These are phyloP conservation scores for Candida maris DNA, from an alignment of 805 yeast species.

Conservation along the genomic window DNA sequence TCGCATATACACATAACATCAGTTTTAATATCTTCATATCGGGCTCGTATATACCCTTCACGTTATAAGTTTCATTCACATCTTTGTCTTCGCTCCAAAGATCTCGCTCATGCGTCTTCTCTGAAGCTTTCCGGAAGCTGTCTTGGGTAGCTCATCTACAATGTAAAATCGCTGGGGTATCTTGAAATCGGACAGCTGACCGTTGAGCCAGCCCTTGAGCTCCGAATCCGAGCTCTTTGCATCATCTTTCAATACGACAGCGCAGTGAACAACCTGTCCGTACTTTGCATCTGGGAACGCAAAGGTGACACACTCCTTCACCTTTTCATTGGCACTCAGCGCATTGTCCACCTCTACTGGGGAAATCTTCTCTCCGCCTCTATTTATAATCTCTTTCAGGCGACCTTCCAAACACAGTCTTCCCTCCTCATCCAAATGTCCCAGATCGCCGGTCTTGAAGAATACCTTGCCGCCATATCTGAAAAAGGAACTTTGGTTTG, in stretches of 20 bases:
- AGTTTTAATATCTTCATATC: too few species aligned
- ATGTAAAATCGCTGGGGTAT: constrained; percentile 56
- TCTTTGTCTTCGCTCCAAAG: constrained; percentile 39
- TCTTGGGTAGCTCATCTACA: constrained; percentile 63
- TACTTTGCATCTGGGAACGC: constrained; percentile 65
- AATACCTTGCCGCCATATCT: constrained; percentile 8
- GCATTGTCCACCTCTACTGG: constrained; percentile 68
- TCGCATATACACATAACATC: too few species aligned
- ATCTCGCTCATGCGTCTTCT: constrained; percentile 57
- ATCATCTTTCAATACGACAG: constrained; percentile 52
- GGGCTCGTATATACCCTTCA: too few species aligned
- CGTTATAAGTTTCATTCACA: constrained; percentile 14
- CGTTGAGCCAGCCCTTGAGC: constrained; percentile 41
- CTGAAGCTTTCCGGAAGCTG: constrained; percentile 77
- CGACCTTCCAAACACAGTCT: constrained; percentile 64
- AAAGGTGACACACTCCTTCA: constrained; percentile 67
- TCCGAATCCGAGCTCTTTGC: constrained; percentile 38
- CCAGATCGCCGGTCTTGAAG: constrained; percentile 81
- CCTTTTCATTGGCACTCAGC: constrained; percentile 56
- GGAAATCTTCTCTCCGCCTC: constrained; percentile 76
- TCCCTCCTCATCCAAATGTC: constrained; percentile 55
- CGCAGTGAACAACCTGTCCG: constrained; percentile 71
- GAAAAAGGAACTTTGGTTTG: constrained; percentile 55
- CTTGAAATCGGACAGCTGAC: constrained; percentile 53
- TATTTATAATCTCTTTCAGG: constrained; percentile 67